A percentile compares a stretch with the other conserved stretches of the same genome.
Conservation (phyloP, 2,329 filamentous ascomycete species). For the Mycosphaerella arachidis region DNA sequence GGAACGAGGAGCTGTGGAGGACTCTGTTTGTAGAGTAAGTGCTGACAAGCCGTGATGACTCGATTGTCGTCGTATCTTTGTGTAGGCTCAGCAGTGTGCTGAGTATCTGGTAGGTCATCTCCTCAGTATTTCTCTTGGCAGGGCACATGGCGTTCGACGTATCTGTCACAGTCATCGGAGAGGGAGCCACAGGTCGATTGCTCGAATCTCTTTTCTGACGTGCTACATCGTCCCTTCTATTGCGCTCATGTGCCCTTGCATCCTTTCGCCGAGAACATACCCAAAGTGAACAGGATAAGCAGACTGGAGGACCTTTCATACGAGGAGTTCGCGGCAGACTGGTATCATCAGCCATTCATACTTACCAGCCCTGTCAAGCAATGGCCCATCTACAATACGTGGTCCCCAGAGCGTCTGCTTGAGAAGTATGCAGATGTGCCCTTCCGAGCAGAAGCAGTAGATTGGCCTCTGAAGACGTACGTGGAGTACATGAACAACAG, state of each 20-base stretch:
- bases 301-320: constrained; percentile 65
- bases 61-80: neutral
- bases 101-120: constrained; percentile 39
- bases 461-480: constrained; percentile 84
- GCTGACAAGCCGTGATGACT: constrained; percentile 8
- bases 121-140: constrained; percentile 60
- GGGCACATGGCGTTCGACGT: constrained; percentile 79
- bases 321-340: constrained; percentile 67
- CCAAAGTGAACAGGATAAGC: constrained; percentile 65
- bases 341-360: constrained; percentile 80
- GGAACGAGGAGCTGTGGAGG: constrained; percentile 86
- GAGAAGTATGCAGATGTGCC: constrained; percentile 59
- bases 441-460: constrained; percentile 88
- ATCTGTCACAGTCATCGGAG: constrained; percentile 55
- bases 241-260: constrained; percentile 71
- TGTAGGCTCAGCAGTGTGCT: constrained; percentile 26
- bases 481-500: constrained; percentile 75
- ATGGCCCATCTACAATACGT: constrained; percentile 74
- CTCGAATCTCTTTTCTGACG: constrained; percentile 79
- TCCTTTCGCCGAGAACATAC: constrained; percentile 67
- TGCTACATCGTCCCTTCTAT: constrained; percentile 82
- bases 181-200: constrained; percentile 63
- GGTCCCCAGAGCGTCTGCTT: constrained; percentile 67
- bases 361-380: constrained; percentile 73
- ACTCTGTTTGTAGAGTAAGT: constrained; percentile 78